Evolutionary conservation across 2,329 filamentous ascomycete genomes (phyloP).

Genomic region (Botrytis galanthina): DNA sequence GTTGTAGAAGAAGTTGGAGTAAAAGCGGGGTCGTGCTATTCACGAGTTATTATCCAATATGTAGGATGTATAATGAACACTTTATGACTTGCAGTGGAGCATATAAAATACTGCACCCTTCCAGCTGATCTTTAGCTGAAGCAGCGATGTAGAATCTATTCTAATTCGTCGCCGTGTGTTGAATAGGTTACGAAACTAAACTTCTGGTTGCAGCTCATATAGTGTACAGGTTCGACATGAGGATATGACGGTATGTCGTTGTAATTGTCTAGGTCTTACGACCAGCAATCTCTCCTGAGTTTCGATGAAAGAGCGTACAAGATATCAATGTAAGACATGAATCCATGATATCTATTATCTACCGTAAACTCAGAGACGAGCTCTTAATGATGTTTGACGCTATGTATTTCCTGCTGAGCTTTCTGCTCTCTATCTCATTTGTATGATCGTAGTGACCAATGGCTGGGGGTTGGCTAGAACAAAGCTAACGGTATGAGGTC

Average conservation of each 20-base stretch:
- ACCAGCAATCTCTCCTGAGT: background rate
- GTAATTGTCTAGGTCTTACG: background rate
- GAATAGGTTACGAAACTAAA: background rate
- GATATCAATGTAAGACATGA: background rate
- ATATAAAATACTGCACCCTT: background rate
- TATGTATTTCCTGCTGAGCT: background rate
- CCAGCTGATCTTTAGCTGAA: background rate
- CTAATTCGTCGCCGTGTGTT: background rate
- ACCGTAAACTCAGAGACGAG: background rate
- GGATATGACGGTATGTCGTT: rapidly evolving
- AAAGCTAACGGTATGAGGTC: background rate
- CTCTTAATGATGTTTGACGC: background rate
- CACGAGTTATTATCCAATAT: background rate
- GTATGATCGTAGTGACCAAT: background rate
- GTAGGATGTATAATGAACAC: background rate
- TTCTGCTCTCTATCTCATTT: background rate
- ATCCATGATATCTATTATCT: background rate
- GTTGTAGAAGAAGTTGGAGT: background rate
- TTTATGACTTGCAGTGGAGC: background rate
- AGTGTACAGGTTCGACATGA: background rate
- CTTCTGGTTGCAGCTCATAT: background rate
- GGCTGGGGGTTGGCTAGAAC: background rate
- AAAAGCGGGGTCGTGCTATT: background rate
- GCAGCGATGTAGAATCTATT: background rate
- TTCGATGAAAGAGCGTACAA: background rate